Conservation (phyloP, 805 yeast species). For the Saccharomycopsis sp. region DNA sequence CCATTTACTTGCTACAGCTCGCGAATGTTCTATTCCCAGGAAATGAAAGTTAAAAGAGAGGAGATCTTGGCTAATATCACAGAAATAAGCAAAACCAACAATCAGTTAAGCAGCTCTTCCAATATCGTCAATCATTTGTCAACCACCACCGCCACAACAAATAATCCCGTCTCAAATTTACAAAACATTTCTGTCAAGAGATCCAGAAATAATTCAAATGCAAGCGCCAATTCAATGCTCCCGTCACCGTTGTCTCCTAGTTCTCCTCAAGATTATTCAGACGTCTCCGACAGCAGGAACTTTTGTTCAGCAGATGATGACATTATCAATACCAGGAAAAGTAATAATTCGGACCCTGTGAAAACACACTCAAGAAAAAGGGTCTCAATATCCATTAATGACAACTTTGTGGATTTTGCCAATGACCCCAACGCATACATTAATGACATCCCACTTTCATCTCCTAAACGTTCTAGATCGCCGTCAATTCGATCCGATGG, state of each 20-base stretch:
- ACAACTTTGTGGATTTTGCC: not conserved
- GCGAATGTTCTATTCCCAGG: constrained; percentile 9
- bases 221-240: not conserved
- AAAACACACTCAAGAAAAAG: constrained; percentile 3
- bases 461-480: too few relatives aligned
- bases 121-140: constrained; percentile 1
- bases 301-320: too few relatives aligned
- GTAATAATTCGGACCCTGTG: not conserved
- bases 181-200: constrained; percentile 5
- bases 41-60: not conserved
- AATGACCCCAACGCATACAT: too few relatives aligned
- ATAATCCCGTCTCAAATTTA: not conserved
- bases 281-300: not conserved
- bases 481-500: too few relatives aligned
- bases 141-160: not conserved
- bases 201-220: constrained; percentile 7
- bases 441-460: too few relatives aligned
- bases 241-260: not conserved
- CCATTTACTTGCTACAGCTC: constrained; percentile 9
- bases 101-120: not conserved
- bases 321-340: too few relatives aligned
- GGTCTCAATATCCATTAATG: constrained; percentile 9
- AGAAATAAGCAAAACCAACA: constrained; percentile 7
- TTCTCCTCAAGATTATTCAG: too few relatives aligned
- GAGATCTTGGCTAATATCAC: not conserved